Conservation (phyloP, 495 filamentous ascomycete genomes). For the Aspergillus steynii region DNA sequence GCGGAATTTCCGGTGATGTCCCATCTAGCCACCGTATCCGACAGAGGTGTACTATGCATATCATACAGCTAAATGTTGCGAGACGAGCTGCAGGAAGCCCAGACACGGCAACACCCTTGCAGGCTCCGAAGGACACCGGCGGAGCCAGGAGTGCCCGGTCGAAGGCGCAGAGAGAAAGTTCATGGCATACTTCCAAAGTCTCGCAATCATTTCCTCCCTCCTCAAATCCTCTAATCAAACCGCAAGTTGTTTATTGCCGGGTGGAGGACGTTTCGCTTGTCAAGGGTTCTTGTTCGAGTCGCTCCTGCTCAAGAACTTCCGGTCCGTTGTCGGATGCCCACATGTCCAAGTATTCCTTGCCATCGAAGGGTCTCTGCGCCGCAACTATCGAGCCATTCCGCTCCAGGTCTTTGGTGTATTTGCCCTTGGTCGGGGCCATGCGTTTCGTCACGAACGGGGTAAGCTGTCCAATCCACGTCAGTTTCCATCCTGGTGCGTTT, state of each 20-base stretch:
- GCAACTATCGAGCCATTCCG: slow-evolving; percentile 26
- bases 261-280: background rate
- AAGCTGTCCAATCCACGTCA: slow-evolving; percentile 55
- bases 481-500: slow-evolving; percentile 8
- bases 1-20: background rate
- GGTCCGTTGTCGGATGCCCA: slow-evolving; percentile 40
- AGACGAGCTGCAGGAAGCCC: background rate
- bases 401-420: slow-evolving; percentile 37
- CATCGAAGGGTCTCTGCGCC: slow-evolving; percentile 34
- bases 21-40: background rate
- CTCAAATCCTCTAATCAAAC: background rate
- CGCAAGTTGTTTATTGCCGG: slow-evolving; percentile 10
- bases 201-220: background rate
- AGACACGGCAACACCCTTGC: background rate
- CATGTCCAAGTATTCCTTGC: slow-evolving; percentile 40
- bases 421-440: slow-evolving; percentile 46
- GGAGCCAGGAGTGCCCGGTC: background rate
- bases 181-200: background rate
- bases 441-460: slow-evolving; percentile 80
- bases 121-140: background rate
- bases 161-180: too few species aligned
- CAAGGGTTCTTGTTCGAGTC: slow-evolving; percentile 18
- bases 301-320: slow-evolving; percentile 34
- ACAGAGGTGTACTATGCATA: slow-evolving; percentile 21
- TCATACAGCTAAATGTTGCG: slow-evolving; percentile 11